phyloP scores from a whole-genome alignment of 148 eudicot genomes.

The Arbutus unedo region DNA sequence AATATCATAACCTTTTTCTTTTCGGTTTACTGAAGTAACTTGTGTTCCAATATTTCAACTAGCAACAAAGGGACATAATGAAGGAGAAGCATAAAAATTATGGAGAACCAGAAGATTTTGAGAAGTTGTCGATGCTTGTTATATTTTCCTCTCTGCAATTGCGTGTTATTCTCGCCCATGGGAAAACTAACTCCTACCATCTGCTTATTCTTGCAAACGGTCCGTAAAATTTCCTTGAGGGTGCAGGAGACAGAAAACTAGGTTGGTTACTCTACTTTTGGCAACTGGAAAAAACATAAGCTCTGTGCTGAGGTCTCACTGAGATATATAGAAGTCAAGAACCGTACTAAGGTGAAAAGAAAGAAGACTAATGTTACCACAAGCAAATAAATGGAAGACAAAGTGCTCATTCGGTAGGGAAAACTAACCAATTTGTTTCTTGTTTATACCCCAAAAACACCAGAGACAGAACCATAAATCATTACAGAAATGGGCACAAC shows the following conservation, averaged over 20 bases:
- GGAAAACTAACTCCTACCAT: not conserved
- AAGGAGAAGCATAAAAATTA: not conserved
- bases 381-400: slow-evolving; percentile 5
- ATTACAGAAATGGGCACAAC: not conserved
- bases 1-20: not conserved
- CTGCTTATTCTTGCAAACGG: not conserved
- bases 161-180: not conserved
- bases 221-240: not conserved
- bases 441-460: not conserved
- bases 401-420: not conserved
- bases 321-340: not conserved
- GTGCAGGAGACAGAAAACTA: not conserved
- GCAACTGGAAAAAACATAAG: not conserved
- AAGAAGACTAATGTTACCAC: not conserved
- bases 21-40: not conserved
- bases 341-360: not conserved
- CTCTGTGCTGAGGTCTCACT: not conserved
- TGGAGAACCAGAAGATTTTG: not conserved
- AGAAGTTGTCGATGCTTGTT: not conserved
- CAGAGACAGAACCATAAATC: not conserved
- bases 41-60: not conserved
- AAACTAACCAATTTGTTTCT: not conserved
- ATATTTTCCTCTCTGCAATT: not conserved
- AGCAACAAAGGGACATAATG: not conserved
- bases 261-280: not conserved